Evolutionary conservation across 352 stramenopile genomes (phyloP).

Genomic region (Blastocystis sp.): DNA sequence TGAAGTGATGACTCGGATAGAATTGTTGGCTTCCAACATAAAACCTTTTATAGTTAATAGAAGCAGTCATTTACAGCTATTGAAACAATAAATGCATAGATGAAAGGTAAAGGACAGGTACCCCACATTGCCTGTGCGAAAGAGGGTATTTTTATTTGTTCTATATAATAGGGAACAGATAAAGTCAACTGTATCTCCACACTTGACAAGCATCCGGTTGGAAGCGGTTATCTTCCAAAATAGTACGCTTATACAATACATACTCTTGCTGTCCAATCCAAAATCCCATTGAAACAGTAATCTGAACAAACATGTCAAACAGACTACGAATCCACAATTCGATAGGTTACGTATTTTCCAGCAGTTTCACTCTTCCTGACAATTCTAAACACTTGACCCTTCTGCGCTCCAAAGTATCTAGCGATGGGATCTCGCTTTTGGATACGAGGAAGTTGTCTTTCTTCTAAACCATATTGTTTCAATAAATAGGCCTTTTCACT

Average conservation of each 20-base stretch:
- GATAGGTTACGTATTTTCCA: conserved; percentile 98
- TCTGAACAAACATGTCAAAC: conserved; percentile 10
- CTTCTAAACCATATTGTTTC: conserved; percentile 84
- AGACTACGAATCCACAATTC: conserved; percentile 75
- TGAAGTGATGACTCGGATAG: neutral
- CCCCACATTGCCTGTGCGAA: neutral
- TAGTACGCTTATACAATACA: neutral
- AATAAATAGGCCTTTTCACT: conserved; percentile 95
- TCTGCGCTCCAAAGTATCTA: conserved; percentile 93
- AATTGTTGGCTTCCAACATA: neutral
- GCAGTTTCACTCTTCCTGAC: conserved; percentile 97
- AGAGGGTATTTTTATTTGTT: neutral
- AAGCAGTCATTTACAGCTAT: neutral
- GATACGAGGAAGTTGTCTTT: conserved; percentile 97
- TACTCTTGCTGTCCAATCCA: neutral
- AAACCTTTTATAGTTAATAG: neutral
- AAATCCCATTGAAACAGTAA: neutral
- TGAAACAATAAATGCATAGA: neutral
- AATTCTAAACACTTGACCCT: conserved; percentile 98
- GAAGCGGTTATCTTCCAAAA: neutral
- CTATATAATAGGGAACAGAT: neutral
- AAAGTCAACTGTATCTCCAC: neutral
- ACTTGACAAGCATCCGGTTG: neutral
- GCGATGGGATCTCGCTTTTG: conserved; percentile 96
- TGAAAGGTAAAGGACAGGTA: neutral